Conservation (phyloP, 306 rosid genomes). For the Prunus mongolica region DNA sequence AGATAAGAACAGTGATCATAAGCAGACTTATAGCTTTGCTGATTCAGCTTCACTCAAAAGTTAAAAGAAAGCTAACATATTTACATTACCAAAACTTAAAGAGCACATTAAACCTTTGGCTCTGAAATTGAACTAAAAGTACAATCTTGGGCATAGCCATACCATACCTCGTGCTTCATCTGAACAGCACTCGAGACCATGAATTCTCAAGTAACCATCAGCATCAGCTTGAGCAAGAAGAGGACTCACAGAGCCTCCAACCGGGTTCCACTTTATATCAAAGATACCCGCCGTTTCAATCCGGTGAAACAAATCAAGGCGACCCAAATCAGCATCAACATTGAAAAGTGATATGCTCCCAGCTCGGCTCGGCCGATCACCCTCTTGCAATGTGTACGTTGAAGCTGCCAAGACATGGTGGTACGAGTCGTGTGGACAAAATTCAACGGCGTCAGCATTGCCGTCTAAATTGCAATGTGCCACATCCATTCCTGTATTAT, state of each 20-base stretch:
- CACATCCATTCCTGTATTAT: constrained; percentile 52
- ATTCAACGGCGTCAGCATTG: constrained; percentile 88
- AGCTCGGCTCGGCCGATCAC: constrained; percentile 50
- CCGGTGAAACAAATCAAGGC: constrained; percentile 44
- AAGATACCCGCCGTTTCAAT: constrained; percentile 64
- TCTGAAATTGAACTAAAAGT: background rate
- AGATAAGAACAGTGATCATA: background rate
- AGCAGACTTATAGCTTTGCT: too few species aligned
- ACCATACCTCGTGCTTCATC: constrained; percentile 63
- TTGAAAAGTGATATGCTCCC: constrained; percentile 78
- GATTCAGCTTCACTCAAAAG: too few species aligned
- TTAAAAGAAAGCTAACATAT: background rate
- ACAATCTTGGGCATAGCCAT: constrained; percentile 3
- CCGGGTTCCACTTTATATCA: constrained; percentile 82
- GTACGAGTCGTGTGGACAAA: constrained; percentile 60
- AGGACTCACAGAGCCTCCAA: constrained; percentile 35
- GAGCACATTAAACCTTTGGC: background rate
- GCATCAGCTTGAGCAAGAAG: constrained; percentile 80
- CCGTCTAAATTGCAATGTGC: constrained; percentile 72
- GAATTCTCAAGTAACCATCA: constrained; percentile 75
- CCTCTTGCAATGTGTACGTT: constrained; percentile 76
- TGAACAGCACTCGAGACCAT: constrained; percentile 31
- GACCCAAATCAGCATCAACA: constrained; percentile 32
- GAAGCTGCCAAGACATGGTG: constrained; percentile 69
- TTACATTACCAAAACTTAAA: background rate